Evolutionary conservation across 148 eudicot genomes (phyloP), one percentile per base, ranked within the genome.

Genomic region (Rhododendron vialii): DNA sequence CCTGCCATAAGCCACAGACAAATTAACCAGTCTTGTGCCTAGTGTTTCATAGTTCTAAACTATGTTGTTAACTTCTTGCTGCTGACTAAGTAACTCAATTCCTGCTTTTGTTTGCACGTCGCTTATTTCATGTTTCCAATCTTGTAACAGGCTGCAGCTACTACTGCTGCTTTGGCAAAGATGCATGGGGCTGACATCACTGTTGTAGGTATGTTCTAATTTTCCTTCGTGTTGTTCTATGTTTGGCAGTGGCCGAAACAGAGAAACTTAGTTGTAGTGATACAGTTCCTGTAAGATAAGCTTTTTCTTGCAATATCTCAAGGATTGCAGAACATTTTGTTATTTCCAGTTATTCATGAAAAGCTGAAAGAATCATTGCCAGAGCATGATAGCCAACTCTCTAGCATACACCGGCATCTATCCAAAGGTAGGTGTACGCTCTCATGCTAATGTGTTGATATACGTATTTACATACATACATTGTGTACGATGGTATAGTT

Each of bases 171-270:
- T 87, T 90, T 97, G 92, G 98, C 96, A n/a, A n/a, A n/a, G n/a
- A n/a, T n/a, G n/a, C n/a, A n/a, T n/a, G n/a, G 98, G 33, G 98
- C 96, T 85, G 98, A 95, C 78, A 93, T 97, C 87, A 97, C 99
- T 82, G 96, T 94, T 80, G 95, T 97, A 47, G 99, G 99, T 97
- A 91, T 74, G 96, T 85, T 30, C 12, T 80, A 69, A 14, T 48
- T 59, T 55, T 3, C 61, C 61, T 51, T 51, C 57, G 15, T 14
- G 0, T 35, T 51, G 57, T 51, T 51, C 3, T 13, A 12, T 15
- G 57, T 51, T 6, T 35, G 36, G 36, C 36, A 35, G 36, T 35
- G 36, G 36, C 36, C 36, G 36, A 35, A 35, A 35, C 2, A 35
- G 36, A 35, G 36, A 35, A 35, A 35, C 47, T 45, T 45, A 45